Conservation (phyloP, 1,139 yeast genomes). For the Entelexis sorbosivorans region DNA sequence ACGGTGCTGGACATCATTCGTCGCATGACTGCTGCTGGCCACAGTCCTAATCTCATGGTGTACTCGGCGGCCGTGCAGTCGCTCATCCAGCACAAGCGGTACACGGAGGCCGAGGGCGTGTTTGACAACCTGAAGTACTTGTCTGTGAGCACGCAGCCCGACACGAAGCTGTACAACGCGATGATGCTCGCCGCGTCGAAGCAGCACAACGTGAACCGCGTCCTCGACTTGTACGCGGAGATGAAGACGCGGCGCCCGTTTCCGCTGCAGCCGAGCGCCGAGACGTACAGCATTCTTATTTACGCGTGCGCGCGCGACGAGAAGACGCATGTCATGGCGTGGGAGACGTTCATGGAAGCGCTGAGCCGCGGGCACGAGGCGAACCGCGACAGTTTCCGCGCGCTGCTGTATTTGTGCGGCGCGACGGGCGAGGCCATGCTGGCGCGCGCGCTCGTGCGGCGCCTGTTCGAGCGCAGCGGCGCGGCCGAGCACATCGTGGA, state of each 20-base stretch:
- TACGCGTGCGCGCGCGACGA: slow-evolving; percentile 56
- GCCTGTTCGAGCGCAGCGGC: slow-evolving; percentile 37
- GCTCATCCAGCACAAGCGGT: slow-evolving; percentile 45
- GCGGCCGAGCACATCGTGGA: slow-evolving; percentile 24
- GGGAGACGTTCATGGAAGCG: slow-evolving; percentile 68
- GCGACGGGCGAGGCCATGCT: slow-evolving; percentile 69
- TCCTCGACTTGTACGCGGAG: slow-evolving; percentile 65
- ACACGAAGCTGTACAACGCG: slow-evolving; percentile 53
- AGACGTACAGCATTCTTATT: slow-evolving; percentile 54
- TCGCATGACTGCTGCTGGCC: slow-evolving; percentile 41
- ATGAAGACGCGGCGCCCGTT: slow-evolving; percentile 37
- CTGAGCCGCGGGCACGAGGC: slow-evolving; percentile 37
- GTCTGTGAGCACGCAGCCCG: slow-evolving; percentile 55
- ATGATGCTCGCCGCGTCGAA: slow-evolving; percentile 57
- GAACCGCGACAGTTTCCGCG: slow-evolving; percentile 45
- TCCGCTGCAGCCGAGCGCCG: slow-evolving; percentile 36
- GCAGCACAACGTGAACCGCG: slow-evolving; percentile 55
- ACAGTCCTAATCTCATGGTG: slow-evolving; percentile 47
- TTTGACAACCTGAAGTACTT: slow-evolving; percentile 82
- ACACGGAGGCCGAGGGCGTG: slow-evolving; percentile 53
- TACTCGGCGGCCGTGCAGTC: slow-evolving; percentile 58
- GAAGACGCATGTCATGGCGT: slow-evolving; percentile 46
- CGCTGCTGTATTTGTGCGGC: slow-evolving; percentile 63
- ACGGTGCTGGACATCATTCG: slow-evolving; percentile 30
- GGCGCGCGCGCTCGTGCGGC: slow-evolving; percentile 59